phyloP scores from a whole-genome alignment of 176 grass and related monocot species.

The Panicum miliaceum region DNA sequence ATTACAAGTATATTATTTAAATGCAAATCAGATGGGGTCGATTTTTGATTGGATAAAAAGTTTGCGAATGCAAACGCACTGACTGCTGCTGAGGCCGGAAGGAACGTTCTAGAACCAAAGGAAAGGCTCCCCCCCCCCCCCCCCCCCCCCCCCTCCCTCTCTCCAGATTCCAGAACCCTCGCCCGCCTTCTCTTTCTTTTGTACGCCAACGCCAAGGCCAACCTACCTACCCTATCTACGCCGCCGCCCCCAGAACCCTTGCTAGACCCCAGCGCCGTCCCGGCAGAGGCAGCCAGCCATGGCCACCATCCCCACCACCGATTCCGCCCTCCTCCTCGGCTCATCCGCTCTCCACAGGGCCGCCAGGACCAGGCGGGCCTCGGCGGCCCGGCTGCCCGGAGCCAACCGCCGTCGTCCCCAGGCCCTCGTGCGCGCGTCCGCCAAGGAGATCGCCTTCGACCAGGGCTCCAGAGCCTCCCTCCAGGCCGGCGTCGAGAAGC shows the following conservation, averaged over 20 bases:
- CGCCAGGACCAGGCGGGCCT: neutral
- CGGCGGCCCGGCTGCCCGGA: slow-evolving; percentile 30
- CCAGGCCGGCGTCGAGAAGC: slow-evolving; percentile 95
- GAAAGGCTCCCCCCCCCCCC: no score
- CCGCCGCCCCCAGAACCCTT: slow-evolving; percentile 48
- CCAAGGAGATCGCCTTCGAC: slow-evolving; percentile 95
- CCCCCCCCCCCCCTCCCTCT: no score
- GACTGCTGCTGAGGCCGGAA: neutral
- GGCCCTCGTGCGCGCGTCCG: slow-evolving; percentile 52
- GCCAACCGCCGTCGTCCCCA: slow-evolving; percentile 26
- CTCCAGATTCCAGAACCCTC: neutral
- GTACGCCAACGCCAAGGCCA: no score
- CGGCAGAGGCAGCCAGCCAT: slow-evolving; percentile 24
- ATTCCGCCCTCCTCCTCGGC: slow-evolving; percentile 51
- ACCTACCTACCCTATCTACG: neutral
- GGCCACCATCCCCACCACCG: slow-evolving; percentile 67
- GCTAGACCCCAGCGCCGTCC: neutral
- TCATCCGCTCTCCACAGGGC: slow-evolving; percentile 57
- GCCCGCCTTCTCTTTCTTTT: neutral
- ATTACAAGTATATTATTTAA: no score
- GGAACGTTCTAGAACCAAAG: neutral
- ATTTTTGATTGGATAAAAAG: no score
- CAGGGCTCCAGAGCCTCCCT: slow-evolving; percentile 67
- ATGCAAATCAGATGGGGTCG: no score
- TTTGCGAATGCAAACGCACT: no score